These are phyloP conservation scores for Globisporangium canariense DNA, from an alignment of 352 stramenopile genomes.

Conservation along the genomic window DNA sequence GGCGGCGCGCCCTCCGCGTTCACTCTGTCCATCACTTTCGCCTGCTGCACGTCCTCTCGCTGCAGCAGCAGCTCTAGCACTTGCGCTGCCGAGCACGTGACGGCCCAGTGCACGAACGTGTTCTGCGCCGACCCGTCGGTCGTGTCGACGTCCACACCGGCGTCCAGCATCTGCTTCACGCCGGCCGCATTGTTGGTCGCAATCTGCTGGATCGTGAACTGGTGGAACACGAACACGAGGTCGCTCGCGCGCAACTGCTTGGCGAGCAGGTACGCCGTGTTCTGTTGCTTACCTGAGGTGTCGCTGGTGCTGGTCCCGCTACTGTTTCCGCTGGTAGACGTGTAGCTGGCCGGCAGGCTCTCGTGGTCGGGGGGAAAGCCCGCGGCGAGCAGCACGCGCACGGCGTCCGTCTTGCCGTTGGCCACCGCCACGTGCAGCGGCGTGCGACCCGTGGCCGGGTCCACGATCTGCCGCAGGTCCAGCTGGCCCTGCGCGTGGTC, in stretches of 20 bases:
- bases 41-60: conserved; percentile 29
- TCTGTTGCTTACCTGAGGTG: conserved; percentile 14
- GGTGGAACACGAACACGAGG: conserved; percentile 78
- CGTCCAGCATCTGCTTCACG: conserved; percentile 56
- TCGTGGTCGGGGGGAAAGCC: conserved; percentile 67
- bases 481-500: conserved; percentile 59
- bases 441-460: conserved; percentile 55
- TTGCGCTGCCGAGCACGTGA: conserved; percentile 59
- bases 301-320: background rate
- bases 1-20: conserved; percentile 78
- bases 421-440: conserved; percentile 76
- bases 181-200: conserved; percentile 55
- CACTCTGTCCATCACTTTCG: conserved; percentile 38
- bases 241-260: conserved; percentile 53
- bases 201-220: conserved; percentile 86
- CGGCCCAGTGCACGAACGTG: conserved; percentile 77
- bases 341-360: conserved; percentile 14
- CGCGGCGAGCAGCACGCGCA: conserved; percentile 72
- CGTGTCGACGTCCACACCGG: conserved; percentile 50
- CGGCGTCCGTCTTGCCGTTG: conserved; percentile 69
- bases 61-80: conserved; percentile 50
- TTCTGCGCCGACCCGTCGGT: conserved; percentile 55
- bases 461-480: conserved; percentile 50
- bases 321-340: background rate
- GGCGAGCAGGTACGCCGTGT: conserved; percentile 64